Base-by-base conservation (phyloP, 176 grass and related monocot genomes). In the Oryza meyeriana region DNA sequence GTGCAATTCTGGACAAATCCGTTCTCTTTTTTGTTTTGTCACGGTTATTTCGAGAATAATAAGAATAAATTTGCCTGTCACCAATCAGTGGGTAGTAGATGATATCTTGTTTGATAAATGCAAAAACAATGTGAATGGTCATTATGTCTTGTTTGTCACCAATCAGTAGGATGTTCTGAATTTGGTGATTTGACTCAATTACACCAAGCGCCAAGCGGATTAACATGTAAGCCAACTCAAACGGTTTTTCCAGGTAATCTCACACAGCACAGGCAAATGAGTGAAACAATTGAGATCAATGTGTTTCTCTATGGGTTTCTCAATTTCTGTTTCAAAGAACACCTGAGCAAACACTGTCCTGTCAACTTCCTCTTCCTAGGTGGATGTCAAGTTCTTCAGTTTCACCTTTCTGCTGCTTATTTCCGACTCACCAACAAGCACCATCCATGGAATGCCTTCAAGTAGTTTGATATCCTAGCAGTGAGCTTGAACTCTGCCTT, bases 401-500 rank as follows among this genome's bases (percentile, higher is more conserved):
- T 95, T 93, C 22, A 93, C 85, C 62, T 39, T 63, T n/a, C 85
- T 80, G 13, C 82, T 89, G 41, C 74, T 76, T 8, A 88, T 20
- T 70, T 98, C 96, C 0, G 89, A 85, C 17, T 88, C 91, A 8
- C 96, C 96, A 0, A 93, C 92, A n/a, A 98, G 82, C 47, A 95
- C 86, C 90, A 98, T 93, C 90, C 90, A 98, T 0, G 90, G 96
- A 38, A 98, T 95, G 61, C 88, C 36, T 75, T 90, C 34, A 98
- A 88, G 36, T 95, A 90, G 77, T 93, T 93, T 69, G 24, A 33
- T 39, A 91, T 80, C 70, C 89, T 91, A 24, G 94, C 88, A 27
- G 93, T 89, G 58, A 99, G 84, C 67, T 94, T 93, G 61, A 93
- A 95, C 79, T 99, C 92, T 81, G 90, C 84, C 76, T 94, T 99